phyloP scores from a whole-genome alignment of 768 basidiomycete genomes.

The Cyathus striatus region DNA sequence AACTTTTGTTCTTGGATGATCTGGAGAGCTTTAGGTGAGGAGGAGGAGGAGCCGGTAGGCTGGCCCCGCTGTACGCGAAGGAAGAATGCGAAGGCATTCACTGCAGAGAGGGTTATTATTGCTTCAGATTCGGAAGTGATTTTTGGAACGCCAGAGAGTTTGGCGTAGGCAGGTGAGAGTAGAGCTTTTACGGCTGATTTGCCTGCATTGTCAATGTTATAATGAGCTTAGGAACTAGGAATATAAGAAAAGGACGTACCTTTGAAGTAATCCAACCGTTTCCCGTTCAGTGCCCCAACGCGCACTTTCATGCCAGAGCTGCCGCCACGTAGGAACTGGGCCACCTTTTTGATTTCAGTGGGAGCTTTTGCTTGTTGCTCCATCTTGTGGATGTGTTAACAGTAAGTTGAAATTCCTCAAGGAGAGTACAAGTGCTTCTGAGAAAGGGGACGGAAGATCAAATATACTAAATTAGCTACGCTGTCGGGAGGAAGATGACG shows the following conservation, averaged over 20 bases:
- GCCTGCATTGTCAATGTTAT: constrained; percentile 41
- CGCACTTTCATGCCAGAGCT: constrained; percentile 85
- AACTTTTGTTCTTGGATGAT: constrained; percentile 82
- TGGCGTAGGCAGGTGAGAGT: constrained; percentile 86
- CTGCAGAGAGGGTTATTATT: constrained; percentile 51
- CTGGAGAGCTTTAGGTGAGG: constrained; percentile 75
- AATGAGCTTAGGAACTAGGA: not conserved
- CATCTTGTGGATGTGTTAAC: constrained; percentile 30
- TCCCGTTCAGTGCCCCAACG: constrained; percentile 88
- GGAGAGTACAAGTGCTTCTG: constrained; percentile 1
- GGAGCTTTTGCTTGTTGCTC: constrained; percentile 81
- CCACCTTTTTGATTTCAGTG: constrained; percentile 74
- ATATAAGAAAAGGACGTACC: constrained; percentile 42
- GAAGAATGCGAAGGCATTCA: constrained; percentile 87
- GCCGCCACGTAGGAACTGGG: constrained; percentile 82
- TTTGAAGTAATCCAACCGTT: constrained; percentile 97
- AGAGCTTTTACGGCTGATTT: constrained; percentile 91
- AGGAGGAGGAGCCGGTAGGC: constrained; percentile 55
- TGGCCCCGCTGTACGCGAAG: constrained; percentile 83
- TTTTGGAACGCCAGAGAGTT: constrained; percentile 74
- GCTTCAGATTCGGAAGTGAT: constrained; percentile 78
- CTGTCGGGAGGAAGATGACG: too few species aligned
- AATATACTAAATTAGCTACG: too few species aligned
- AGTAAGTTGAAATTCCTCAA: too few species aligned
- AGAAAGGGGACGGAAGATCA: too few species aligned